These are phyloP conservation scores for Tulasnella sp. DNA, from an alignment of 768 basidiomycete genomes.

Conservation along the genomic window DNA sequence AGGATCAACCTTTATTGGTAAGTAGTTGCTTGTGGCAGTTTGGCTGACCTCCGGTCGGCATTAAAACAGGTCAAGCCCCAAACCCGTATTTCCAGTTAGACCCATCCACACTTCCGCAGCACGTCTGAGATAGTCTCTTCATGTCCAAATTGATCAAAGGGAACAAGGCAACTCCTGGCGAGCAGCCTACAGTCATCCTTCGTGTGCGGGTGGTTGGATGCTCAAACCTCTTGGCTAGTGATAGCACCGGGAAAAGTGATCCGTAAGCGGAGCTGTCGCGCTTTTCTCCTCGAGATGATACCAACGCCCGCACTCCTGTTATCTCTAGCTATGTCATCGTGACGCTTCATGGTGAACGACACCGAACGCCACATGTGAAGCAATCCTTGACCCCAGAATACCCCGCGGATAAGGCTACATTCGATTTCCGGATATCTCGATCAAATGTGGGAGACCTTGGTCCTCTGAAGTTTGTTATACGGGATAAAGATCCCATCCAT, in stretches of 20 bases:
- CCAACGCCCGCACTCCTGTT: neutral
- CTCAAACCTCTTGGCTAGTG: conserved; percentile 62
- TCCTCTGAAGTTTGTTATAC: conserved; percentile 81
- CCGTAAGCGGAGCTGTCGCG: conserved; percentile 51
- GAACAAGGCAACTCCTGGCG: conserved; percentile 42
- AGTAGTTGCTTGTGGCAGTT: neutral
- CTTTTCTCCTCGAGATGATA: neutral
- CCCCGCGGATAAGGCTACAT: conserved; percentile 71
- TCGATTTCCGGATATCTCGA: conserved; percentile 84
- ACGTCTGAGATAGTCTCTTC: neutral
- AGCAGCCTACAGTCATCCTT: conserved; percentile 66
- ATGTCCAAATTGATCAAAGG: neutral
- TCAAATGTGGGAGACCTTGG: conserved; percentile 73
- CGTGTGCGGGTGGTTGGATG: conserved; percentile 71
- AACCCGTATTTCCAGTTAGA: neutral
- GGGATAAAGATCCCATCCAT: conserved; percentile 85
- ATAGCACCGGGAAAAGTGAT: conserved; percentile 71
- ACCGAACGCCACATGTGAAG: conserved; percentile 76
- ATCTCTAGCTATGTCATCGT: conserved; percentile 68
- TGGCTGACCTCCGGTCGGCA: neutral
- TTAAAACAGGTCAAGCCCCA: neutral
- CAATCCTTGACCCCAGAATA: conserved; percentile 71
- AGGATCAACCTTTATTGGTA: neutral
- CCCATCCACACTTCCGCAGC: neutral
- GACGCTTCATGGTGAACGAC: conserved; percentile 59